These are phyloP conservation scores for Fusarium illudens DNA, from an alignment of 2,329 filamentous ascomycete genomes.

Conservation along the genomic window DNA sequence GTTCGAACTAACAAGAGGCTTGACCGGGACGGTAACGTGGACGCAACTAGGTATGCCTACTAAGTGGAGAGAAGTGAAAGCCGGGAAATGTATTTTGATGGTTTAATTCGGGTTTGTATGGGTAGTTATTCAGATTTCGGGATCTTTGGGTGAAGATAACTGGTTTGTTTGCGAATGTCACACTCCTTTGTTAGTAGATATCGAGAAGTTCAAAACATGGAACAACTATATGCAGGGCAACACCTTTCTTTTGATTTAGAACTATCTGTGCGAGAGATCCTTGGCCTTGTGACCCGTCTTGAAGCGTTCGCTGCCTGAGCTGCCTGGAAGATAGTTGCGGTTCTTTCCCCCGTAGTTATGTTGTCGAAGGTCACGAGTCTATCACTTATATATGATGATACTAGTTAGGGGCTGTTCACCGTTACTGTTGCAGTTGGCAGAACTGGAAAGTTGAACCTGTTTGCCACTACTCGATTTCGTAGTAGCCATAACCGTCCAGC, in stretches of 20 bases:
- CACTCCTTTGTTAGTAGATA: background rate
- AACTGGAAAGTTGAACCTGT: too few relatives aligned
- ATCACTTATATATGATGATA: background rate
- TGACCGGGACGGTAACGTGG: constrained; percentile 20
- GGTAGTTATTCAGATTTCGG: background rate
- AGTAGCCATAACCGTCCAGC: background rate
- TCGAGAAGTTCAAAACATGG: too few relatives aligned
- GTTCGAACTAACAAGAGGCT: constrained; percentile 39
- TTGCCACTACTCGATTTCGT: background rate
- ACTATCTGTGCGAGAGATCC: background rate
- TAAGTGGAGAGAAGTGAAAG: background rate
- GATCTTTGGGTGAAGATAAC: background rate
- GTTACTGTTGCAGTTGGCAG: background rate
- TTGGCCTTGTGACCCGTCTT: background rate
- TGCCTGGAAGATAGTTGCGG: background rate
- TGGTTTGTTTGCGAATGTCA: background rate
- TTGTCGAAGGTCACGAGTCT: background rate
- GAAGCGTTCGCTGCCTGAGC: background rate
- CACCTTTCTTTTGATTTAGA: background rate
- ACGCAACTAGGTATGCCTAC: constrained; percentile 31
- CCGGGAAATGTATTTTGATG: too few relatives aligned
- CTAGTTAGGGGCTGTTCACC: background rate
- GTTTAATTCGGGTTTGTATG: background rate
- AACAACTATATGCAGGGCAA: too few relatives aligned
- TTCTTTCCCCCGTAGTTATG: background rate